These are phyloP conservation scores for Apiospora marii DNA, from an alignment of 2,329 filamentous ascomycete genomes.

Conservation along the genomic window DNA sequence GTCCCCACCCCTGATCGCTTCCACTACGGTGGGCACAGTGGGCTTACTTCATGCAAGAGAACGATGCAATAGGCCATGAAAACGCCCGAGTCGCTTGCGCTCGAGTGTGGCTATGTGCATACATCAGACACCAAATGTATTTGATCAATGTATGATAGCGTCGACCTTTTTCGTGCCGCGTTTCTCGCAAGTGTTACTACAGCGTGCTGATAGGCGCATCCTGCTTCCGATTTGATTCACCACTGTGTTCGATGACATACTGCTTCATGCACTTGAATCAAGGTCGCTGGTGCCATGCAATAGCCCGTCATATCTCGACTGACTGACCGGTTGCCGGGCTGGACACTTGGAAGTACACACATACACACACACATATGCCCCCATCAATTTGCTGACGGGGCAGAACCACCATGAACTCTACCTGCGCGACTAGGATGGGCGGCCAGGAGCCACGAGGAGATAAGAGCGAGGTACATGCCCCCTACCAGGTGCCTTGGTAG, in stretches of 20 bases:
- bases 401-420: background rate
- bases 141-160: background rate
- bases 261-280: conserved; percentile 14
- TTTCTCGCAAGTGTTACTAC: background rate
- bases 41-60: conserved; percentile 8
- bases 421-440: background rate
- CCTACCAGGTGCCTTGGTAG: background rate
- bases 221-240: conserved; percentile 18
- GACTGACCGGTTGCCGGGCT: background rate
- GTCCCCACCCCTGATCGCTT: conserved; percentile 19
- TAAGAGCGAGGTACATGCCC: background rate
- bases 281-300: background rate
- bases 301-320: background rate
- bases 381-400: conserved; percentile 5
- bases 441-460: background rate
- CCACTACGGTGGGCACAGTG: conserved; percentile 19
- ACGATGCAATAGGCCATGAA: conserved; percentile 12
- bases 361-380: background rate
- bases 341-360: background rate
- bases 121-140: conserved; percentile 17
- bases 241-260: conserved; percentile 10
- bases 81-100: conserved; percentile 14
- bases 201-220: background rate
- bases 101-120: conserved; percentile 17
- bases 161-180: background rate